phyloP scores from a whole-genome alignment of 1,139 yeast genomes.

The Citeromyces hawaiiensis region DNA sequence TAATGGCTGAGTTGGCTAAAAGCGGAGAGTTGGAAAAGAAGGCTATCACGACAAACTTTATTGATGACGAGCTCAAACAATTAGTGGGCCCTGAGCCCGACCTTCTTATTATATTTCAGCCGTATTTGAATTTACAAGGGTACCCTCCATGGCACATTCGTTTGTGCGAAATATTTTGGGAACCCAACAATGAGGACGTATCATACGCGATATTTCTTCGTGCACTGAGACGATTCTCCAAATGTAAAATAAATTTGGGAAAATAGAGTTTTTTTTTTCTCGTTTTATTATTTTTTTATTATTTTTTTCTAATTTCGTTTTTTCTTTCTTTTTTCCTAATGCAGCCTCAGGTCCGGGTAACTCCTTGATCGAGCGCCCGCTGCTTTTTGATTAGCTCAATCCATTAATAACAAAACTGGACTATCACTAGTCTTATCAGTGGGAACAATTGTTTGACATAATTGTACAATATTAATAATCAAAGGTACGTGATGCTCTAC shows the following conservation, averaged over 20 bases:
- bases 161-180: conserved; percentile 83
- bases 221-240: conserved; percentile 69
- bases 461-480: conserved; percentile 1
- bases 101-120: conserved; percentile 72
- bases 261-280: conserved; percentile 20
- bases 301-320: too few species aligned
- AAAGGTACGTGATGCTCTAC: conserved; percentile 1
- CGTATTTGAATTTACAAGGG: conserved; percentile 76
- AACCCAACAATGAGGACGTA: conserved; percentile 69
- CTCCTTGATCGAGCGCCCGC: not conserved
- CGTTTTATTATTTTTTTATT: too few species aligned
- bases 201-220: conserved; percentile 76
- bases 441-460: conserved; percentile 1
- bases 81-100: conserved; percentile 89
- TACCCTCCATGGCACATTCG: conserved; percentile 98
- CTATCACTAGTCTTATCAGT: not conserved
- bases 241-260: conserved; percentile 81
- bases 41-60: conserved; percentile 61
- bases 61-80: conserved; percentile 63
- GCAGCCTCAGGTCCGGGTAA: conserved; percentile 1
- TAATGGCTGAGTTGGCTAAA: conserved; percentile 67
- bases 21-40: conserved; percentile 45
- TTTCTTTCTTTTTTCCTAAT: not conserved
- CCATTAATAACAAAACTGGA: not conserved
- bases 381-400: conserved; percentile 1